Evolutionary conservation across 352 stramenopile genomes (phyloP).

Genomic region (Pythium utonaiense): DNA sequence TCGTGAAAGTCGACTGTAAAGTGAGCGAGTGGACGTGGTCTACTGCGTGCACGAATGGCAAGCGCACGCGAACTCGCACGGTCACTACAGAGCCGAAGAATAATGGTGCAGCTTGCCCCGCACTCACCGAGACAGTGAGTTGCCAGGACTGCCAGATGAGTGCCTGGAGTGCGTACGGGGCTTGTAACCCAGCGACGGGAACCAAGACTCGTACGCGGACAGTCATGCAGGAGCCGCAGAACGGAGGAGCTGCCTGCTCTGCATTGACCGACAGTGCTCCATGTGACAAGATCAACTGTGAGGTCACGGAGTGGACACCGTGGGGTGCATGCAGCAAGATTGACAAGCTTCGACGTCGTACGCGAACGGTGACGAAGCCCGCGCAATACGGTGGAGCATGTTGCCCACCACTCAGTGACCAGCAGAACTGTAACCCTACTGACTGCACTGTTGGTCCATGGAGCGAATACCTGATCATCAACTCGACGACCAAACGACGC

Average conservation of each 20-base stretch:
- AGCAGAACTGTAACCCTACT: slow-evolving; percentile 60
- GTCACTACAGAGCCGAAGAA: slow-evolving; percentile 25
- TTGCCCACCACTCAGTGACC: slow-evolving; percentile 40
- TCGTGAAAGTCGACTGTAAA: slow-evolving; percentile 29
- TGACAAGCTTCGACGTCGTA: slow-evolving; percentile 35
- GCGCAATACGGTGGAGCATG: slow-evolving; percentile 42
- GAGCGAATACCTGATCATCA: slow-evolving; percentile 38
- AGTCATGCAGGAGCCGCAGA: slow-evolving; percentile 40
- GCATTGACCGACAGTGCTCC: slow-evolving; percentile 31
- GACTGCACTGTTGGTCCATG: slow-evolving; percentile 34
- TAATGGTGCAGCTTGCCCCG: slow-evolving; percentile 3
- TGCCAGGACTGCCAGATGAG: slow-evolving; percentile 28
- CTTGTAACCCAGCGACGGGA: slow-evolving; percentile 12
- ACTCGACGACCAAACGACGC: slow-evolving; percentile 37
- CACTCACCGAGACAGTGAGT: slow-evolving; percentile 5
- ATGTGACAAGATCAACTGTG: slow-evolving; percentile 49
- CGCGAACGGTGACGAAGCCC: slow-evolving; percentile 36
- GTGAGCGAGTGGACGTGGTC: slow-evolving; percentile 27
- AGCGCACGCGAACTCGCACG: slow-evolving; percentile 24
- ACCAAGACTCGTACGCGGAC: slow-evolving; percentile 42
- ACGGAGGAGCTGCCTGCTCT: slow-evolving; percentile 46
- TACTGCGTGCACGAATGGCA: slow-evolving; percentile 18
- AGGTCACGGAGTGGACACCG: slow-evolving; percentile 43
- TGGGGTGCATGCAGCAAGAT: slow-evolving; percentile 38
- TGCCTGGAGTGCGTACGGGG: slow-evolving; percentile 15